phyloP scores from a whole-genome alignment of 768 basidiomycete genomes.

The Hericium rajendrae region DNA sequence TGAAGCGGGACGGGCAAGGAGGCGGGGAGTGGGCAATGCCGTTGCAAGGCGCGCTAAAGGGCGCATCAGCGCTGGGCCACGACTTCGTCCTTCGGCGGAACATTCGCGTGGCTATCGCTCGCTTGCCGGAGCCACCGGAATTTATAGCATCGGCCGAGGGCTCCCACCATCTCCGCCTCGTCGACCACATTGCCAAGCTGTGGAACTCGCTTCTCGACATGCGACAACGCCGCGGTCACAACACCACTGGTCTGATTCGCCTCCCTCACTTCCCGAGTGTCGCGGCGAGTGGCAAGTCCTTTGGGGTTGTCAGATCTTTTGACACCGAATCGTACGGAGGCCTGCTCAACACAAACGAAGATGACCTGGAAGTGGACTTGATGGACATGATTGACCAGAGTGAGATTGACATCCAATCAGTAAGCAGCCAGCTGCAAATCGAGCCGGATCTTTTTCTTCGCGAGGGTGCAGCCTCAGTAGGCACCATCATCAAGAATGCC shows the following conservation, averaged over 20 bases:
- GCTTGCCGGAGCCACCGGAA: not conserved
- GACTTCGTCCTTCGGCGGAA: conserved; percentile 20
- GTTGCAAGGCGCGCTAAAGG: too few relatives aligned
- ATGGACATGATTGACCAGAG: too few relatives aligned
- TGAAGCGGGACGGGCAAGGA: too few relatives aligned
- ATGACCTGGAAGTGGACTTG: too few relatives aligned
- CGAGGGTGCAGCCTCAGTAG: too few relatives aligned
- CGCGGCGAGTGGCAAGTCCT: conserved; percentile 6
- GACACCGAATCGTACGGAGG: too few relatives aligned
- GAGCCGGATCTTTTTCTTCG: too few relatives aligned
- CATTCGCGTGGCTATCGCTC: conserved; percentile 5
- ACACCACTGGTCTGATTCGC: not conserved
- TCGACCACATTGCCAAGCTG: conserved; percentile 9
- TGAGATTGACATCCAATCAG: too few relatives aligned
- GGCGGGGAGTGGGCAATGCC: too few relatives aligned
- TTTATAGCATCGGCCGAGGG: conserved; percentile 14
- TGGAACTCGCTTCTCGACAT: conserved; percentile 7
- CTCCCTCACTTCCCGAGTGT: not conserved
- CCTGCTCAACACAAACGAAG: too few relatives aligned
- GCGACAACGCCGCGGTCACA: not conserved
- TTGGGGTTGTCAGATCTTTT: not conserved
- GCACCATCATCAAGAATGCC: too few relatives aligned
- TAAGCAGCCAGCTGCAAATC: too few relatives aligned
- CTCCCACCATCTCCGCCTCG: conserved; percentile 19
- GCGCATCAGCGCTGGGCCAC: conserved; percentile 8